These are phyloP conservation scores for Dioscorea dumetorum DNA, from an alignment of 106 monocot genomes.

Conservation along the genomic window DNA sequence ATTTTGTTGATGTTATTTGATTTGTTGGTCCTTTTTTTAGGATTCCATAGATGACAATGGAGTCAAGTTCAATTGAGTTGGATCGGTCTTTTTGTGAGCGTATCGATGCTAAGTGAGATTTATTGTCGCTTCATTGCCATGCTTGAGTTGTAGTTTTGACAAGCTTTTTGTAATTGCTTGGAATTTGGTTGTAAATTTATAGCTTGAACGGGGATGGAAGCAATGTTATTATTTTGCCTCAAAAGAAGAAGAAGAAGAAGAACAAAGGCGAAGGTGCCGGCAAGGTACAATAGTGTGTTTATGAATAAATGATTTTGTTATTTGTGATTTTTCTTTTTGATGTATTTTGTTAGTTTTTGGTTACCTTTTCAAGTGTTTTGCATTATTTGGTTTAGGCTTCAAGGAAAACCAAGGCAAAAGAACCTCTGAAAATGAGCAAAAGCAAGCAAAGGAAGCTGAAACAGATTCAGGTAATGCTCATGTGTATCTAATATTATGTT, in stretches of 20 bases:
- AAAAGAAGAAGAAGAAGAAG: slow-evolving; percentile 28
- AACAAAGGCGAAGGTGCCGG: slow-evolving; percentile 28
- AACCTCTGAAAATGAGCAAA: slow-evolving; percentile 50
- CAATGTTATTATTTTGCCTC: slow-evolving; percentile 56
- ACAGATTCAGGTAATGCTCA: slow-evolving; percentile 42
- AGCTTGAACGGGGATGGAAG: slow-evolving; percentile 38
- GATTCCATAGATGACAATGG: too few relatives aligned
- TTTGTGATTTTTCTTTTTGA: neutral
- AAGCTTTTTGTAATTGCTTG: too few relatives aligned
- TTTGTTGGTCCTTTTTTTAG: too few relatives aligned
- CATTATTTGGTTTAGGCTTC: slow-evolving; percentile 12
- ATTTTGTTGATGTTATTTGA: too few relatives aligned
- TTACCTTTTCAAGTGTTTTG: neutral
- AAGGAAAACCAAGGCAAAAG: slow-evolving; percentile 18
- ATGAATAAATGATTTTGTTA: neutral
- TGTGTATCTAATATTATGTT: neutral
- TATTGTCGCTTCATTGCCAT: too few relatives aligned
- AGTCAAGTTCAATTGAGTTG: too few relatives aligned
- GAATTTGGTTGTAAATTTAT: slow-evolving; percentile 1
- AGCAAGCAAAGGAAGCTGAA: slow-evolving; percentile 68
- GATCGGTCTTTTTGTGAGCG: too few relatives aligned
- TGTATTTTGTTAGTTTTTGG: neutral
- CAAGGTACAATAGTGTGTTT: slow-evolving; percentile 22
- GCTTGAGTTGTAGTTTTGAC: too few relatives aligned
- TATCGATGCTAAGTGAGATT: too few relatives aligned